Conservation (phyloP, 345 rosid species). For the Jatropha curcas region DNA sequence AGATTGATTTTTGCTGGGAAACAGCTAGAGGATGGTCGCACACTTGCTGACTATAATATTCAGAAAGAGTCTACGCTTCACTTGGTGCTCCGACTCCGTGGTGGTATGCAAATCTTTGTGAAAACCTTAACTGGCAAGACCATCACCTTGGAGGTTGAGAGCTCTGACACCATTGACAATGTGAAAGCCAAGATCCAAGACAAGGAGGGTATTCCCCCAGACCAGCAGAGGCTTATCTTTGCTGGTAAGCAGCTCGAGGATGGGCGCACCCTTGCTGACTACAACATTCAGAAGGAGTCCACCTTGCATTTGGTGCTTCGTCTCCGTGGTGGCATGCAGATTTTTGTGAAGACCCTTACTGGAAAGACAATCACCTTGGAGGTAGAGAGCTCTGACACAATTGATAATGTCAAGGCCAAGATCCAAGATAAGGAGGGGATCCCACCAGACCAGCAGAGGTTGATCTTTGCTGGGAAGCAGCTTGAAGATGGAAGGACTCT, state of each 20-base stretch:
- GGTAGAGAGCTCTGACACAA: no score
- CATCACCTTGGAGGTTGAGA: not conserved
- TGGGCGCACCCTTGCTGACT: not conserved
- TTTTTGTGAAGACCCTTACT: no score
- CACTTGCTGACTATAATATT: constrained; percentile 25
- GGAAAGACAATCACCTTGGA: no score
- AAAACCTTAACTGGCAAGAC: not conserved
- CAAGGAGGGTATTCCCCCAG: not conserved
- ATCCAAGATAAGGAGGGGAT: not conserved
- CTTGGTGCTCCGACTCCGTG: constrained; percentile 23
- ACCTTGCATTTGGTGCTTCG: no score
- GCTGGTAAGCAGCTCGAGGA: not conserved
- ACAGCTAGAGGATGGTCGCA: constrained; percentile 25
- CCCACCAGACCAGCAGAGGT: not conserved
- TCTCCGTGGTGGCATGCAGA: no score
- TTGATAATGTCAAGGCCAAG: not conserved
- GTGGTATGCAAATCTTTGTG: not conserved
- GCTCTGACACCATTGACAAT: not conserved
- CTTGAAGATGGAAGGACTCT: constrained; percentile 10
- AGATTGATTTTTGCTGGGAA: constrained; percentile 22
- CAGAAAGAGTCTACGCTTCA: constrained; percentile 27
- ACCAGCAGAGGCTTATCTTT: not conserved
- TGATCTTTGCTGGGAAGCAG: not conserved
- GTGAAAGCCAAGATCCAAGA: not conserved
- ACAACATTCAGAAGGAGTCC: not conserved